Evolutionary conservation across 345 rosid species (phyloP).

Genomic region (Linum lewisii): DNA sequence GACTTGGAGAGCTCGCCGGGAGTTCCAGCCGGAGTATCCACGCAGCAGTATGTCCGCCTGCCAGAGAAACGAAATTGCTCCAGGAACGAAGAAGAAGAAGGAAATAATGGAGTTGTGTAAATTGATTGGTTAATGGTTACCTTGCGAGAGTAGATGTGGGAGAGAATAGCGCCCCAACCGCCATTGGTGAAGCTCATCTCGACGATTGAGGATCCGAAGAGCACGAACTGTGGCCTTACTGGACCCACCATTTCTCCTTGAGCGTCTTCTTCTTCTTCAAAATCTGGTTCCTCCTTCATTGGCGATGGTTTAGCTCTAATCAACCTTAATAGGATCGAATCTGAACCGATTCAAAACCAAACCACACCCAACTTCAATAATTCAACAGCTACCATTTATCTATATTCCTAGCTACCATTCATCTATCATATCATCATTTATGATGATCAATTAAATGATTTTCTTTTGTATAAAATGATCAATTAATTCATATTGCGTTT

Average conservation of each 20-base stretch:
- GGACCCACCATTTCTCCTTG: constrained; percentile 16
- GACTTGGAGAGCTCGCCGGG: constrained; percentile 21
- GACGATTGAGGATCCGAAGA: constrained; percentile 23
- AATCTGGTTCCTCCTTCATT: not conserved
- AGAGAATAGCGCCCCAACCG: constrained; percentile 22
- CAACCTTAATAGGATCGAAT: too few relatives aligned
- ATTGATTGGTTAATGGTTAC: not conserved
- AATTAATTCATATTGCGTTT: too few relatives aligned
- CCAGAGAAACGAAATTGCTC: not conserved
- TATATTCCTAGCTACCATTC: too few relatives aligned
- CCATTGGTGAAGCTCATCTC: constrained; percentile 15
- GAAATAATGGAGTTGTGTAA: not conserved
- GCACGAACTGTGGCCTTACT: constrained; percentile 16
- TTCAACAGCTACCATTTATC: too few relatives aligned
- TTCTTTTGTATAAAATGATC: too few relatives aligned
- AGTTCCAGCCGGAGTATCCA: constrained; percentile 26
- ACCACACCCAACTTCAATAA: too few relatives aligned
- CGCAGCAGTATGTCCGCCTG: constrained; percentile 22
- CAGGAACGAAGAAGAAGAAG: not conserved
- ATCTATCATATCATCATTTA: too few relatives aligned
- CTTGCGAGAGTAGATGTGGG: constrained; percentile 18
- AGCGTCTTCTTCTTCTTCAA: not conserved
- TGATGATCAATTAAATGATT: too few relatives aligned
- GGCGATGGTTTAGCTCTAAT: not conserved
- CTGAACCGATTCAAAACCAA: too few relatives aligned